A percentile compares a stretch with the other conserved stretches of the same genome.
phyloP scores from a whole-genome alignment of 2,329 filamentous ascomycete genomes.

The Exophiala spinifera region DNA sequence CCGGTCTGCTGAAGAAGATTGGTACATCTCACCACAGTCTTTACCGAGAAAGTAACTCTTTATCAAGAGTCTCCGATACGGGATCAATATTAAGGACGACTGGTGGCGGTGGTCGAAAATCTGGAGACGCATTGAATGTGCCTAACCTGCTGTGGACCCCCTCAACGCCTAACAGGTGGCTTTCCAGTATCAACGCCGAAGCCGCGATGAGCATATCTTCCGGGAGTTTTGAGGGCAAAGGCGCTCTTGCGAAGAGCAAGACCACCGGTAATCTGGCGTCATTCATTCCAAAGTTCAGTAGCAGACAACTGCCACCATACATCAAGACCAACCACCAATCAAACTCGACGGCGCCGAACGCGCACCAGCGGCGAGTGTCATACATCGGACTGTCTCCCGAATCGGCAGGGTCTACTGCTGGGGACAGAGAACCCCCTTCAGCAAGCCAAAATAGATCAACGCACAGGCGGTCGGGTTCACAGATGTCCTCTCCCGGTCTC shows the following conservation, averaged over 20 bases:
- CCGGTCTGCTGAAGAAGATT: constrained; percentile 9
- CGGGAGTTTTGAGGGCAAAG: constrained; percentile 12
- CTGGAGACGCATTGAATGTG: constrained; percentile 2
- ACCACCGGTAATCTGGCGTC: constrained; percentile 24
- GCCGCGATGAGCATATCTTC: constrained; percentile 8
- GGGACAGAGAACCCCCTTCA: constrained; percentile 11
- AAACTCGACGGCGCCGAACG: neutral
- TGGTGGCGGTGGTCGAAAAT: constrained; percentile 5
- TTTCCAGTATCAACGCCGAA: constrained; percentile 23
- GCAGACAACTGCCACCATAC: constrained; percentile 1
- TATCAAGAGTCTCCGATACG: neutral
- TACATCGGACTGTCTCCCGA: constrained; percentile 18
- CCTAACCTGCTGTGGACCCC: constrained; percentile 6
- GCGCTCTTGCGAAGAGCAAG: constrained; percentile 24
- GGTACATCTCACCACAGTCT: constrained; percentile 8
- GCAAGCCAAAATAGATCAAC: constrained; percentile 8
- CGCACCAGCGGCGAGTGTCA: constrained; percentile 9
- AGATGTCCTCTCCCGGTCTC: neutral
- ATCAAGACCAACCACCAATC: constrained; percentile 1
- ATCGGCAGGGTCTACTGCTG: constrained; percentile 6
- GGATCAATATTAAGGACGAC: neutral
- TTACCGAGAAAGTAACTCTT: constrained; percentile 6
- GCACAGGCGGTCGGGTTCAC: constrained; percentile 8
- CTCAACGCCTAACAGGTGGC: constrained; percentile 14
- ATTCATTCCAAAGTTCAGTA: constrained; percentile 15